A percentile compares a stretch with the other conserved stretches of the same genome.
phyloP scores from a whole-genome alignment of 2,329 filamentous ascomycete genomes.

The Penicillium freii region DNA sequence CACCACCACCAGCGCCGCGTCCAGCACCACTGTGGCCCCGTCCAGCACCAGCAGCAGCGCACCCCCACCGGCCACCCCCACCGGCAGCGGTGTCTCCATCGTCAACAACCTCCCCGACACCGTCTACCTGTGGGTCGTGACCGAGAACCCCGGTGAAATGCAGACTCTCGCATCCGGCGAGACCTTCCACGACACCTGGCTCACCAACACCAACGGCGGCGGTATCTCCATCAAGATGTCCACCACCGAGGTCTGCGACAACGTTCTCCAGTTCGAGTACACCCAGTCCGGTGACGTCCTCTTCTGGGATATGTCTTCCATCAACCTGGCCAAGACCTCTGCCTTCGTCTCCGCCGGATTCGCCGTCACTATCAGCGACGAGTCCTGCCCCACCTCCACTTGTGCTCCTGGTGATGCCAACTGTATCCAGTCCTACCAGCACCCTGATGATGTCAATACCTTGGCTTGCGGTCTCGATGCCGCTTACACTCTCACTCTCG shows the following conservation, averaged over 20 bases:
- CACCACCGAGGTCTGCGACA: conserved; percentile 16
- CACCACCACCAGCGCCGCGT: conserved; percentile 6
- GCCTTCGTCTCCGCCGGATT: conserved; percentile 27
- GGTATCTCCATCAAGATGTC: conserved; percentile 36
- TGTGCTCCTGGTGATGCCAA: conserved; percentile 27
- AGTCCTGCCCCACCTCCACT: conserved; percentile 21
- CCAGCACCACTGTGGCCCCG: neutral
- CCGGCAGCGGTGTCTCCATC: conserved; percentile 23
- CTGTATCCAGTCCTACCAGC: conserved; percentile 31
- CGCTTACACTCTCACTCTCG: conserved; percentile 41
- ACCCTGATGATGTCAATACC: conserved; percentile 30
- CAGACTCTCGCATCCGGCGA: conserved; percentile 18
- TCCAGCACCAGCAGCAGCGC: conserved; percentile 1
- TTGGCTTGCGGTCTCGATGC: conserved; percentile 22
- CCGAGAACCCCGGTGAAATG: conserved; percentile 20
- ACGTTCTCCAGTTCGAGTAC: conserved; percentile 37
- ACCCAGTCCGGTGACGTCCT: conserved; percentile 24
- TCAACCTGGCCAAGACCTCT: conserved; percentile 26
- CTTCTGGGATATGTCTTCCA: conserved; percentile 35
- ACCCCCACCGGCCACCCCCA: too few relatives aligned
- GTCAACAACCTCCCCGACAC: conserved; percentile 28
- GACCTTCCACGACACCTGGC: conserved; percentile 29
- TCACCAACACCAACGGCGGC: conserved; percentile 31
- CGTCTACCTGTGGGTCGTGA: conserved; percentile 32
- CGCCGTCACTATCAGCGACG: conserved; percentile 24